Base-by-base conservation (phyloP, 225 moss, liverwort and hornwort genomes). In the Pseudoscleropodium purum region DNA sequence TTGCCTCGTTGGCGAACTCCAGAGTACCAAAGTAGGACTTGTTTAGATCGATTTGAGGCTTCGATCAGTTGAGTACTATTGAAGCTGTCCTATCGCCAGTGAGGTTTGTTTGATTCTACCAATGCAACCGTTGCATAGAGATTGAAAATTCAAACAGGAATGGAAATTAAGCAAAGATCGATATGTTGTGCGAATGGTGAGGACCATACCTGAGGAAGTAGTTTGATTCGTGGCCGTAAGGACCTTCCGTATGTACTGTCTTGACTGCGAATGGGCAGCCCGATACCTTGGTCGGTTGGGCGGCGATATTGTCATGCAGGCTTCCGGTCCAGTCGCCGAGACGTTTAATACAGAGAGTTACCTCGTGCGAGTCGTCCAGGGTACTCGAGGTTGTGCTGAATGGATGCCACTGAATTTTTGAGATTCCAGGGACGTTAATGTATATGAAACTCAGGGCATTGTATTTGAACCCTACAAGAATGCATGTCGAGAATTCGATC, bases 381-480 rank as follows among this genome's bases (percentile, higher is more conserved):
- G 94, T 78, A 82, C 91, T 97, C 7, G 96, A 97, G 26, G 97
- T 88, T 36, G 93, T 92, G 90, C 95, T 96, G 77, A 95, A 96
- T 18, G 95, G 97, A 84, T 95, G 97, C 96, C 97, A 97, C 61
- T 92, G 85, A 10, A 93, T 83, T 54, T 68, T 51, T 10, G 95
- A 97, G 8, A 95, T 83, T 7, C 89, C 92, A 3, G 93, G 95
- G 60, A 94, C 60, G 24, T 87, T 89, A 82, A 96, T 52, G 78
- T 90, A 95, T 7, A 97, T 25, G 72, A 95, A 96, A 72, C 94
- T 94, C 7, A 94, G 84, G 8, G 94, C 69, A 33, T 77, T 87
- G 87, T 94, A 95, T 18, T 85, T 91, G 49, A 94, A 85, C 15
- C 90, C 95, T 96, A 91, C 59, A 93, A 88, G 17, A 90, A 90